Conservation (phyloP, 352 stramenopile species). For the Peronosclerospora sorghi region DNA sequence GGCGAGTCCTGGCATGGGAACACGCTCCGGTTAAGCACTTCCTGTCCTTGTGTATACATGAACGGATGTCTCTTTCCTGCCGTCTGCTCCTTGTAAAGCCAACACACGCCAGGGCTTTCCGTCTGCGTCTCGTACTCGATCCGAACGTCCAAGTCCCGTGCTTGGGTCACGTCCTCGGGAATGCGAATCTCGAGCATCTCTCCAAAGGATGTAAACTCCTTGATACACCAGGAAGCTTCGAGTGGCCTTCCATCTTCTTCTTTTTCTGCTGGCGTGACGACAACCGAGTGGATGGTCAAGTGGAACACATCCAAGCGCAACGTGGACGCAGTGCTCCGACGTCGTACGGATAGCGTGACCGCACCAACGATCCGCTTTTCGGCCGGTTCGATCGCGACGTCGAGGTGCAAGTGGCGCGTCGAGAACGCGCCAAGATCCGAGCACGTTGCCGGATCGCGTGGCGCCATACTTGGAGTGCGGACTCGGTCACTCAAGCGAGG, state of each 20-base stretch:
- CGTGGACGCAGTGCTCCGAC: slow-evolving; percentile 6
- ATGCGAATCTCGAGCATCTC: slow-evolving; percentile 43
- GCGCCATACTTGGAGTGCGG: no score
- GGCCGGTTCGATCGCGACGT: slow-evolving; percentile 37
- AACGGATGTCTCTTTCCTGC: slow-evolving; percentile 66
- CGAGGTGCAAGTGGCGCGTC: slow-evolving; percentile 40
- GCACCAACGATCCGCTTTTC: slow-evolving; percentile 15
- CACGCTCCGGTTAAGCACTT: slow-evolving; percentile 78
- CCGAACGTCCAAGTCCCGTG: slow-evolving; percentile 16
- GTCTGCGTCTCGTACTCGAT: slow-evolving; percentile 55
- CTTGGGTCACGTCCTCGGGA: slow-evolving; percentile 14
- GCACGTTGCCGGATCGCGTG: slow-evolving; percentile 53
- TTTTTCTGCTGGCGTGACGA: slow-evolving; percentile 8
- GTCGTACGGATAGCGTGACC: slow-evolving; percentile 28
- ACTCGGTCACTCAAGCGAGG: neutral
- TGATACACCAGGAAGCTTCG: slow-evolving; percentile 27
- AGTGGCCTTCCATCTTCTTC: no score
- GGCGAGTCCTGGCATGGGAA: slow-evolving; percentile 89
- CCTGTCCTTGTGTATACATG: slow-evolving; percentile 81
- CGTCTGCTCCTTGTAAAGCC: slow-evolving; percentile 76
- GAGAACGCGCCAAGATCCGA: slow-evolving; percentile 33
- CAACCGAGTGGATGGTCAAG: slow-evolving; percentile 38
- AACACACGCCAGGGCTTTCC: slow-evolving; percentile 69
- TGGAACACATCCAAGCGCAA: slow-evolving; percentile 57
- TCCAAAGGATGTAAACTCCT: slow-evolving; percentile 56